These are phyloP conservation scores for Zygosaccharomyces pseudorouxii DNA, from an alignment of 805 yeast species.

Conservation along the genomic window DNA sequence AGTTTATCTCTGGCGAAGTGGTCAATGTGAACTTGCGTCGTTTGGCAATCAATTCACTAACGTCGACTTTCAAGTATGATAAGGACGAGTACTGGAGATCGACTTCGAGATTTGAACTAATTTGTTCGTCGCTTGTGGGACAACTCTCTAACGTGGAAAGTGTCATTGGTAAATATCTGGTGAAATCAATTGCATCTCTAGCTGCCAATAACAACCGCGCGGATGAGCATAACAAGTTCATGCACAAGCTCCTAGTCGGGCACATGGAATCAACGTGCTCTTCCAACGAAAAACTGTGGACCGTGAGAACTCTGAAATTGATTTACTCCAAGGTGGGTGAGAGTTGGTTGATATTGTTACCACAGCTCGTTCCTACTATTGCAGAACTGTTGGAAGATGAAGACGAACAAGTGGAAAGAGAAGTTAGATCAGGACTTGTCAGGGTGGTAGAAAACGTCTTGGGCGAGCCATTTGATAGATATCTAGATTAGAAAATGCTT, in stretches of 20 bases:
- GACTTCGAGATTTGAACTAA: constrained; percentile 72
- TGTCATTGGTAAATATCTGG: constrained; percentile 71
- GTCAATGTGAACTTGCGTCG: constrained; percentile 60
- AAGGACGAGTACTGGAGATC: constrained; percentile 95
- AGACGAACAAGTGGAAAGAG: constrained; percentile 86
- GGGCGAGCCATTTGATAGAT: constrained; percentile 91
- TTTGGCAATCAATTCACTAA: constrained; percentile 64
- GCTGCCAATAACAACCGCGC: constrained; percentile 65
- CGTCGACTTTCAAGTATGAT: constrained; percentile 80
- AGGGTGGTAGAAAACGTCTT: constrained; percentile 86
- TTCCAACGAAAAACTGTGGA: constrained; percentile 67
- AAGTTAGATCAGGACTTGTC: constrained; percentile 85
- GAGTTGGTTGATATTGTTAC: constrained; percentile 84
- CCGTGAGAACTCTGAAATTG: constrained; percentile 70
- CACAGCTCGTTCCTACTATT: constrained; percentile 91
- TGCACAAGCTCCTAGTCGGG: constrained; percentile 58
- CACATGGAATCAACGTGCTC: constrained; percentile 63
- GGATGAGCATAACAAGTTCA: constrained; percentile 66
- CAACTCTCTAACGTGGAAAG: constrained; percentile 70
- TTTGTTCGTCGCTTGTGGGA: constrained; percentile 55
- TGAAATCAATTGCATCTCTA: constrained; percentile 71
- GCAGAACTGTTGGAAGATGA: constrained; percentile 96
- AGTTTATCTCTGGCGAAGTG: constrained; percentile 42
- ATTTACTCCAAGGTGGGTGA: constrained; percentile 92
- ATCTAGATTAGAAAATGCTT: constrained; percentile 40